Conservation (phyloP, 2,329 filamentous ascomycete genomes). For the Graphilbum sp. region DNA sequence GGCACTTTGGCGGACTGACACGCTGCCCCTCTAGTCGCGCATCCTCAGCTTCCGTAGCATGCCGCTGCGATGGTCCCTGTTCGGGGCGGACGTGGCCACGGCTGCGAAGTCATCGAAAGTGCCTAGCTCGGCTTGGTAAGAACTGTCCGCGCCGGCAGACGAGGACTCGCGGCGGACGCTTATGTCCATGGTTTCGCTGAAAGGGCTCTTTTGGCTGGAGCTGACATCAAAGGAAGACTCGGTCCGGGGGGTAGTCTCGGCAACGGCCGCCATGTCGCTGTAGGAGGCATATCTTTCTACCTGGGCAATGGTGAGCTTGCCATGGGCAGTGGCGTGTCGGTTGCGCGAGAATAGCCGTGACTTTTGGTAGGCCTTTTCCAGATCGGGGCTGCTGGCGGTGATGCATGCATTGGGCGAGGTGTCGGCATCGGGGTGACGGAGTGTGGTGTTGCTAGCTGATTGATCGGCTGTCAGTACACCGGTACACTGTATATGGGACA, state of each 20-base stretch:
- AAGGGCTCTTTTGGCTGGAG: not conserved
- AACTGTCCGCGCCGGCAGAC: slow-evolving; percentile 1
- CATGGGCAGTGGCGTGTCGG: slow-evolving; percentile 29
- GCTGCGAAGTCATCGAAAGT: too few relatives aligned
- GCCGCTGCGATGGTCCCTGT: not conserved
- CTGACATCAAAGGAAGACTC: slow-evolving; percentile 4
- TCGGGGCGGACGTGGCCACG: not conserved
- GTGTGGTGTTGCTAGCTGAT: slow-evolving; percentile 39
- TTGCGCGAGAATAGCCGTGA: slow-evolving; percentile 27
- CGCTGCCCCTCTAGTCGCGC: slow-evolving; percentile 1
- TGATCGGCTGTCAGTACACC: not conserved
- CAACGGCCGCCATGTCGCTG: slow-evolving; percentile 7
- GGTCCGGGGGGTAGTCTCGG: not conserved
- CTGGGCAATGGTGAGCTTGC: slow-evolving; percentile 21
- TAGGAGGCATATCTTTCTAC: not conserved
- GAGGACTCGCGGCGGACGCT: slow-evolving; percentile 13
- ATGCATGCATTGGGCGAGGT: slow-evolving; percentile 39
- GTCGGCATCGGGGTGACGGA: slow-evolving; percentile 45
- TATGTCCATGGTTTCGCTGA: slow-evolving; percentile 26
- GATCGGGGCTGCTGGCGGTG: slow-evolving; percentile 33
- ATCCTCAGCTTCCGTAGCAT: slow-evolving; percentile 7
- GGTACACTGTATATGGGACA: too few relatives aligned
- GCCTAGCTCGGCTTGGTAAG: too few relatives aligned
- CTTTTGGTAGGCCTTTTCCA: slow-evolving; percentile 23
- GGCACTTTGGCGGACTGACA: too few relatives aligned